phyloP scores from a whole-genome alignment of 345 rosid genomes.

The Chamaenerion angustifolium region DNA sequence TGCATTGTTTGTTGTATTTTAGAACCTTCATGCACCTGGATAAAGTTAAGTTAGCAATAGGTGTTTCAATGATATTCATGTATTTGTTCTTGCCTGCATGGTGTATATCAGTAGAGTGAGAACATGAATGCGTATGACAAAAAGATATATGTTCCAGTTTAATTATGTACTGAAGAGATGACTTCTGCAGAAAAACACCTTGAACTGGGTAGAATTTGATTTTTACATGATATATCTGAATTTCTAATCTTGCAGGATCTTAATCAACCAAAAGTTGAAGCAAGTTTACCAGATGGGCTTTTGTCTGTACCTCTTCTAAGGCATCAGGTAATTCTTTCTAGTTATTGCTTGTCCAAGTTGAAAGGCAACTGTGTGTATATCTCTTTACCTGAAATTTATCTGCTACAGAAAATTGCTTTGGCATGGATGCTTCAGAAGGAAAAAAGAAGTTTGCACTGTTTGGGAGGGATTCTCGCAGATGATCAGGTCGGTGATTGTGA shows the following conservation, averaged over 20 bases:
- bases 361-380: not conserved
- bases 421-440: slow-evolving; percentile 96
- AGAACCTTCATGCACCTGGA: too few species aligned
- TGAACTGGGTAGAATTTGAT: too few species aligned
- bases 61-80: too few species aligned
- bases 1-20: too few species aligned
- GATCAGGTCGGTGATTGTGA: slow-evolving; percentile 53
- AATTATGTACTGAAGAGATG: too few species aligned
- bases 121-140: too few species aligned
- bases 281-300: slow-evolving; percentile 57
- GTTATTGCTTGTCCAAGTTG: slow-evolving; percentile 3
- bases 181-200: too few species aligned
- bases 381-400: slow-evolving; percentile 10
- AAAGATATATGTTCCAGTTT: too few species aligned
- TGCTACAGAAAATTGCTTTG: slow-evolving; percentile 83
- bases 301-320: slow-evolving; percentile 72
- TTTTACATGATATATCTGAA: too few species aligned
- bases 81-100: too few species aligned
- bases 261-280: slow-evolving; percentile 77
- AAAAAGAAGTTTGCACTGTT: slow-evolving; percentile 62
- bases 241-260: slow-evolving; percentile 45
- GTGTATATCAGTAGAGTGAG: too few species aligned
- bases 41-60: too few species aligned
- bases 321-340: slow-evolving; percentile 62
- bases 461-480: slow-evolving; percentile 97